Base-by-base conservation (phyloP, 208 protist genomes). In the Trypanosoma lewisi region DNA sequence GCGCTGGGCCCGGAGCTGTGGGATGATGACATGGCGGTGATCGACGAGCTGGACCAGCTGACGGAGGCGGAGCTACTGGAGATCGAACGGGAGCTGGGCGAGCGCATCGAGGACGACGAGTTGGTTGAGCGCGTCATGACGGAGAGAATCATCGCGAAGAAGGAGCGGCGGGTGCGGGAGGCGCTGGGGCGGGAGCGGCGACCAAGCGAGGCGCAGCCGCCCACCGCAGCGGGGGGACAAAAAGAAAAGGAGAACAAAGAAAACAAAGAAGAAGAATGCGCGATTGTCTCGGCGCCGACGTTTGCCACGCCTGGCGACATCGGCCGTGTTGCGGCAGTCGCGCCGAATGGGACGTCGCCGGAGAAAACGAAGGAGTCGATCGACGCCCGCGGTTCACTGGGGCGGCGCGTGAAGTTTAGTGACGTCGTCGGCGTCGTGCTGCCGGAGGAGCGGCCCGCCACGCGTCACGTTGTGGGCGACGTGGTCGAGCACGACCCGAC, bases 131-230 rank as follows among this genome's bases (percentile, higher is more conserved):
- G 73, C 30, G 33, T 92, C 33, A 87, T 95, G 80, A 88, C 75
- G 57, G 78, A 86, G 54, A 79, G 75, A 51, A 78, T 95, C 63
- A 89, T 95, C 23, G 78, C 58, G 14, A 95, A 95, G 65, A 95
- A 91, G 70, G 89, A 95, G 67, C 63, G 48, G 56, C 78, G 82
- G 0, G 63, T 95, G 9, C 69, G 66, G 11, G 75, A 72, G 28
- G 80, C 83, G 64, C 56, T 91, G 25, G 16, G n/a, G n/a, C n/a
- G 16, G 59, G 27, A 50, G 17, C 42, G 30, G 30, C 53, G 45
- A 42, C 44, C 44, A 53, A 44, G 23, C 57, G 48, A 31, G 5
- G 0, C 33, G 30, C 25, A 47, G 28, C 33, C 41, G 28, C 28
- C 28, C 19, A 28, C 34, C 12, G 16, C 47, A 6, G 19, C 8